phyloP scores from a whole-genome alignment of 2,329 filamentous ascomycete genomes.

The Hirsutella rhossiliensis region DNA sequence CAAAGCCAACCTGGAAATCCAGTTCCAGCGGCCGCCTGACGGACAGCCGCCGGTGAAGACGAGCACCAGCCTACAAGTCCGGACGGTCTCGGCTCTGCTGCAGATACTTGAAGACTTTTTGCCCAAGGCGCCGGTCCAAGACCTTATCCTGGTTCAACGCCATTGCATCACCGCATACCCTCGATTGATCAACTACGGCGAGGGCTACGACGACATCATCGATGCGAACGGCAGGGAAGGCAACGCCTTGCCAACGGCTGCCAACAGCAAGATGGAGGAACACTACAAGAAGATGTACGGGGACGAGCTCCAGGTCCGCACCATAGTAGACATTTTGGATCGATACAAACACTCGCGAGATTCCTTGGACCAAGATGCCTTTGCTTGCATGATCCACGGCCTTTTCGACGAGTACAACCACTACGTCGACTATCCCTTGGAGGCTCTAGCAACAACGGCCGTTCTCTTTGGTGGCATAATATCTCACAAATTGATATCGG shows the following conservation, averaged over 20 bases:
- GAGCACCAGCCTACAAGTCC: conserved; percentile 68
- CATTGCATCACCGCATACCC: conserved; percentile 88
- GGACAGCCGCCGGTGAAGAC: conserved; percentile 41
- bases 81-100: conserved; percentile 72
- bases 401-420: conserved; percentile 95
- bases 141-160: conserved; percentile 71
- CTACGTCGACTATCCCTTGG: conserved; percentile 91
- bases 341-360: conserved; percentile 81
- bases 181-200: conserved; percentile 88
- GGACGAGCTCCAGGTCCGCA: conserved; percentile 73
- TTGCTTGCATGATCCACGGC: conserved; percentile 97
- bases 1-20: conserved; percentile 71
- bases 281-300: conserved; percentile 98
- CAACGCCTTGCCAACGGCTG: conserved; percentile 67
- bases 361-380: conserved; percentile 80
- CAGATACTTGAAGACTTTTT: conserved; percentile 65
- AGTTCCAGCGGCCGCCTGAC: conserved; percentile 59
- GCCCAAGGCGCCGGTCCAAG: conserved; percentile 45
- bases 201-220: conserved; percentile 84
- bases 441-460: conserved; percentile 87
- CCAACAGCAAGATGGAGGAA: conserved; percentile 89
- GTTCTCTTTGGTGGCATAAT: conserved; percentile 96
- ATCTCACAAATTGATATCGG: conserved; percentile 80
- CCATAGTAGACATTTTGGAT: conserved; percentile 74
- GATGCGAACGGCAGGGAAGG: conserved; percentile 70